These are phyloP conservation scores for Xylaria cubensis DNA, from an alignment of 495 filamentous ascomycete genomes.

Conservation along the genomic window DNA sequence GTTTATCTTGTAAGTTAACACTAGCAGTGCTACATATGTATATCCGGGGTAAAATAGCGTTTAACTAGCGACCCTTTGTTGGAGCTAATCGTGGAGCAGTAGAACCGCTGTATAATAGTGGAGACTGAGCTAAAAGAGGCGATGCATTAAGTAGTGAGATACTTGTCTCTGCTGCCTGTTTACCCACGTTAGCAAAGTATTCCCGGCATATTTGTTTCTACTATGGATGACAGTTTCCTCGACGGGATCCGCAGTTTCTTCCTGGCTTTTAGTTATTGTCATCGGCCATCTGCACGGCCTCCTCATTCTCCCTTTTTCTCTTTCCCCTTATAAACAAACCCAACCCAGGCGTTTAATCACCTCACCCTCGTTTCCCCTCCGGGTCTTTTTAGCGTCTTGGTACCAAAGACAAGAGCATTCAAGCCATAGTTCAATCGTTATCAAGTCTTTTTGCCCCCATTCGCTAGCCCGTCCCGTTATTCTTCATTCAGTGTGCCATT, in stretches of 20 bases:
- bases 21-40: background rate
- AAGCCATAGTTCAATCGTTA: background rate
- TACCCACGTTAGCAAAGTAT: background rate
- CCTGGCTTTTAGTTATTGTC: conserved; percentile 13
- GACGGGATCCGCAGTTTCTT: conserved; percentile 1
- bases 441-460: background rate
- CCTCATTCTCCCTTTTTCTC: background rate
- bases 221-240: background rate
- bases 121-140: background rate
- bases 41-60: conserved; percentile 9
- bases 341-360: background rate
- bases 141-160: background rate
- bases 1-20: background rate
- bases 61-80: background rate
- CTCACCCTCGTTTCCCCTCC: conserved; percentile 12
- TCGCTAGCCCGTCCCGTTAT: conserved; percentile 11
- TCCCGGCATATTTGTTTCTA: background rate
- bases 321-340: conserved; percentile 9
- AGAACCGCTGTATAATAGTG: background rate
- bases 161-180: background rate
- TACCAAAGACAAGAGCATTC: background rate
- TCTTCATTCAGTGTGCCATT: background rate
- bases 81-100: background rate
- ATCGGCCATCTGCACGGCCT: background rate
- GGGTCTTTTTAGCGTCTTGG: background rate